Percentiles rank a stretch among this genome's conserved stretches.
phyloP scores from a whole-genome alignment of 345 rosid genomes.

The Moringa oleifera region DNA sequence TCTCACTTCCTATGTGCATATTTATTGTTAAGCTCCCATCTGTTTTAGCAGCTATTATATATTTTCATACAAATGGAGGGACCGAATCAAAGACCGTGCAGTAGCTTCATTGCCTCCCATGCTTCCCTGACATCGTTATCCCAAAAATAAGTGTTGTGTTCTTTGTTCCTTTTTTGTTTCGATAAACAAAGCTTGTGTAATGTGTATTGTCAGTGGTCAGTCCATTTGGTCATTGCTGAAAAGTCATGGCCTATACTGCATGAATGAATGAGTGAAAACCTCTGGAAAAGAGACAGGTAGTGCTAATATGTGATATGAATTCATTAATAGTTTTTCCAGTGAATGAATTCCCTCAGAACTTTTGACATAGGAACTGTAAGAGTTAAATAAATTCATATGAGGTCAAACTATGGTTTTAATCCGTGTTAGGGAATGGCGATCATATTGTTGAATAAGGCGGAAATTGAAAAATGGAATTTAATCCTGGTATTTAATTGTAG shows the following conservation, averaged over 20 bases:
- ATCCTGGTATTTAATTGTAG: too few species aligned
- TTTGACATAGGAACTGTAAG: too few species aligned
- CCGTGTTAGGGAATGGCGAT: too few species aligned
- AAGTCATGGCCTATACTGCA: not conserved
- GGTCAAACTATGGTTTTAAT: too few species aligned
- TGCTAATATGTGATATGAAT: not conserved
- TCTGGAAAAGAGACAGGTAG: not conserved
- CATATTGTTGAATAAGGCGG: too few species aligned
- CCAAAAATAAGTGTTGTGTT: not conserved
- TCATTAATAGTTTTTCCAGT: not conserved
- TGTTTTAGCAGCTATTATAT: too few species aligned
- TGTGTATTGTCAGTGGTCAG: not conserved
- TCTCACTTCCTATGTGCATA: too few species aligned
- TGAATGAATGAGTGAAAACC: not conserved
- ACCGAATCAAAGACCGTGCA: not conserved
- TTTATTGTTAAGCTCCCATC: too few species aligned
- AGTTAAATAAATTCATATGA: too few species aligned
- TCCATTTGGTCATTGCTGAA: not conserved
- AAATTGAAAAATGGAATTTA: too few species aligned
- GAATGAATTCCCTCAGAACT: not conserved
- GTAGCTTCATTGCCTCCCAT: not conserved
- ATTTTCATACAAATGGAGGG: not conserved
- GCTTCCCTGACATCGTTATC: not conserved
- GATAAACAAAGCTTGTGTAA: not conserved
- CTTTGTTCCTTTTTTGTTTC: not conserved